These are phyloP conservation scores for Phanerochaete sordida DNA, from an alignment of 768 basidiomycete genomes.

Conservation along the genomic window DNA sequence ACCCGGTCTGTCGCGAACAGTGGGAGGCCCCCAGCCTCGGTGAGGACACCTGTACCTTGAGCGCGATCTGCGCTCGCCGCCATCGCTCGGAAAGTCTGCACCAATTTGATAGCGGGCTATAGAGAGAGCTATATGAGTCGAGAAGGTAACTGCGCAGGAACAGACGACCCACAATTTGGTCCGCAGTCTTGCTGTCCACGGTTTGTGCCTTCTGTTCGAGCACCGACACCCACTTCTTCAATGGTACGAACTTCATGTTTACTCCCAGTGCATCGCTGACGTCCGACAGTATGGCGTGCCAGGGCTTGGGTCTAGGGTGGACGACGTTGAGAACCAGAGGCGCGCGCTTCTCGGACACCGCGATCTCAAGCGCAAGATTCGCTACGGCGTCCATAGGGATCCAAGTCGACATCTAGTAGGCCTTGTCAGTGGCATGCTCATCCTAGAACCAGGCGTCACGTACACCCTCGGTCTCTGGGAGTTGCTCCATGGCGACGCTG, in stretches of 20 bases:
- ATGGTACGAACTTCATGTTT: neutral
- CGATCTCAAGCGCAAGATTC: slow-evolving; percentile 30
- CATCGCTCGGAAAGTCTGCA: neutral
- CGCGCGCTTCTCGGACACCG: slow-evolving; percentile 19
- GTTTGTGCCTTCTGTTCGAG: too few species aligned
- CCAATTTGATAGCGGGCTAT: slow-evolving; percentile 1
- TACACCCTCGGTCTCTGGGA: slow-evolving; percentile 7
- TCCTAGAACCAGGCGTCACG: neutral
- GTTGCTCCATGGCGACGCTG: neutral
- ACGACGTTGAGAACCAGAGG: slow-evolving; percentile 31
- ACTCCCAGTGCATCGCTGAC: neutral
- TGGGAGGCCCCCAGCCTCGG: neutral
- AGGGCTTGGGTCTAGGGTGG: slow-evolving; percentile 33
- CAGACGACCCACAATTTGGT: neutral
- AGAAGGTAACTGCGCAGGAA: neutral
- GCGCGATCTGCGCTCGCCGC: neutral
- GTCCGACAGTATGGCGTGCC: slow-evolving; percentile 15
- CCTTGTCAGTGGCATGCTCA: neutral
- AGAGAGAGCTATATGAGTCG: neutral
- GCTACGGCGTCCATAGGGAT: slow-evolving; percentile 33
- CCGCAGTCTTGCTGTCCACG: too few species aligned
- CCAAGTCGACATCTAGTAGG: slow-evolving; percentile 29
- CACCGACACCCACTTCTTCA: too few species aligned
- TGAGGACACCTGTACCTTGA: neutral
- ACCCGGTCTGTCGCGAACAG: neutral